Evolutionary conservation across 345 rosid species (phyloP), one percentile per base, ranked within the genome.

Genomic region (Bruguiera gymnorhiza): DNA sequence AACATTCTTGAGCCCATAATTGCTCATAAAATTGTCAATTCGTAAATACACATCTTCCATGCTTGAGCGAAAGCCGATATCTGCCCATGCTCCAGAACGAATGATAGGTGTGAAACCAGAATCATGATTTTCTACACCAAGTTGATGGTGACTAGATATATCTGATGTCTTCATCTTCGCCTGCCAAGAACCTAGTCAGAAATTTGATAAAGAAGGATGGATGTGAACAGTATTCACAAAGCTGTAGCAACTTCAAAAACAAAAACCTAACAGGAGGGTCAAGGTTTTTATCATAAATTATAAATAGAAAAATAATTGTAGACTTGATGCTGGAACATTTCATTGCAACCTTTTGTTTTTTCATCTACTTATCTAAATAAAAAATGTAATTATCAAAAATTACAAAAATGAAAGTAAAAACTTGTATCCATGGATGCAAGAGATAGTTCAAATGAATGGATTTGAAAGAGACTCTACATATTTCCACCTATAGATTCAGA

Each of bases 41-140:
- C 98, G 76, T 51, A 86, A 46, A 72, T 81, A 90, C 39, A 71
- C 96, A 80, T 93, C 97, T 77, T 93, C 97, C 98, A 93, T 93
- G 65, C 62, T 85, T n/a, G 83, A 7, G 64, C 98, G 87, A 52
- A 74, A 55, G 52, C 98, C 98, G 30, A 82, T 74, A 70, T 89
- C 94, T 67, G 91, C 78, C 80, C 90, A 91, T 65, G 96, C 97
- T 75, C 97, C 97, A 36, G 98, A 93, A 23, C 94, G 97, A 62
- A 89, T 72, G 62, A 66, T 67, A 20, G 92, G 97, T 63, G 79
- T 64, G 80, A 85, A 93, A 58, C 79, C 83, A 32, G 78, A 29
- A 24, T 61, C 81, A 7, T 55, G 66, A 75, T 78, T 85, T 70
- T 75, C 84, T 64, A 75, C 24, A 21, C 30, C 77, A 3, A 77